Base-by-base conservation (phyloP, 768 basidiomycete genomes). In the Leucocoprinus leucothites region DNA sequence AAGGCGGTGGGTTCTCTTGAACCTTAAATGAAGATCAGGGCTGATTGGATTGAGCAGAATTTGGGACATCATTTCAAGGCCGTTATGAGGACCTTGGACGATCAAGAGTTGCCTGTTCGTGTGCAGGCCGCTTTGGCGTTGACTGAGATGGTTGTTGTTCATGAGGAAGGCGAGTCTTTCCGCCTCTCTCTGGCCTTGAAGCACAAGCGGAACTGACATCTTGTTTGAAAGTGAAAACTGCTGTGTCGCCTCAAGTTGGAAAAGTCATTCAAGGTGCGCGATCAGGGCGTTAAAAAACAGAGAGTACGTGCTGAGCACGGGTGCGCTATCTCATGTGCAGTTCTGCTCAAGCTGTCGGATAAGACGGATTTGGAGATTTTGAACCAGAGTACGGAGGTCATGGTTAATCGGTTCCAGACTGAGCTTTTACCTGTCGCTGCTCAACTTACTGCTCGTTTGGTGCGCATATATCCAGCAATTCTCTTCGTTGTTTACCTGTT, bases 291-390 rank as follows among this genome's bases (percentile, higher is more conserved):
- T 5, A 31, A 31, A 31, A 31, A 31, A 31, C n/a, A n/a, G n/a
- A n/a, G n/a, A n/a, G n/a, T n/a, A n/a, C n/a, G n/a, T n/a, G n/a
- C n/a, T n/a, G 11, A 31, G 31, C 31, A 31, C 5, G 5, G 31
- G 31, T 31, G 31, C 6, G 31, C n/a, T n/a, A n/a, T 5, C 31
- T 31, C 5, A 31, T 31, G 11, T 31, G 31, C 5, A 91, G 91
- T 89, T 65, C 74, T 94, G n/a, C 79, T 94, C 62, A 91, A 91
- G 67, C 77, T 96, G 42, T 85, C 89, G n/a, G 89, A 94, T 65
- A 90, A 94, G 70, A 92, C 91, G 43, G 93, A 95, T 66, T 73
- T 96, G 42, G 92, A 95, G 65, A 79, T 91, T 46, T 76, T 94
- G 53, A 92, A 91, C 64, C 77, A 74, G 58, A 82, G 87, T 63